Conservation (phyloP, 2,329 filamentous ascomycete genomes). For the Cladosporium oxysporum region DNA sequence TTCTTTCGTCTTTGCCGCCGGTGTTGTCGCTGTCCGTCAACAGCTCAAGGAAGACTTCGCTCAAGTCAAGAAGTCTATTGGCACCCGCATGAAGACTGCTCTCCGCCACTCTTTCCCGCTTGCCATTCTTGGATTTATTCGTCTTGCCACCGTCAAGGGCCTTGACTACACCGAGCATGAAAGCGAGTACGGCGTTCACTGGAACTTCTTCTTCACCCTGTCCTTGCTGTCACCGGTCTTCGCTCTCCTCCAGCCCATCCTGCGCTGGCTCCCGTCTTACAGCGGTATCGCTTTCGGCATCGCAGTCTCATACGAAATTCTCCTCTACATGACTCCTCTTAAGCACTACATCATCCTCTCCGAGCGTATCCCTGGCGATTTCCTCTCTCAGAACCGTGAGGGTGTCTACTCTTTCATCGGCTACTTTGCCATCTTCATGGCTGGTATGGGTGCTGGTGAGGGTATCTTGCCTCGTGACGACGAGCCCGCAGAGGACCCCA, state of each 20-base stretch:
- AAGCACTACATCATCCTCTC: slow-evolving; percentile 82
- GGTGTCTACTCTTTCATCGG: slow-evolving; percentile 94
- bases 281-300: slow-evolving; percentile 72
- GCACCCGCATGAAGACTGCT: slow-evolving; percentile 63
- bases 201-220: slow-evolving; percentile 99
- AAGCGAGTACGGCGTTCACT: slow-evolving; percentile 95
- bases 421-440: slow-evolving; percentile 92
- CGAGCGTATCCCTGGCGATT: slow-evolving; percentile 63
- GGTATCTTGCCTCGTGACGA: slow-evolving; percentile 66
- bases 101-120: slow-evolving; percentile 81
- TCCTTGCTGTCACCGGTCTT: slow-evolving; percentile 86
- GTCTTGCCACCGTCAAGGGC: slow-evolving; percentile 87
- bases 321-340: slow-evolving; percentile 71
- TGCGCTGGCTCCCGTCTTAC: slow-evolving; percentile 73
- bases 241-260: slow-evolving; percentile 74
- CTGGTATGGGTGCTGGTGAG: slow-evolving; percentile 81
- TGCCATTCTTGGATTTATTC: slow-evolving; percentile 73
- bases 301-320: slow-evolving; percentile 69
- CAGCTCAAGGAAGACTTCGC: slow-evolving; percentile 63
- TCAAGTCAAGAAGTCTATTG: slow-evolving; percentile 50
- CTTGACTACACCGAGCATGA: slow-evolving; percentile 97
- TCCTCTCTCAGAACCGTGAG: slow-evolving; percentile 89
- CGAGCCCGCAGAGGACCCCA: slow-evolving; percentile 26
- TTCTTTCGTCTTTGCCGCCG: slow-evolving; percentile 93
- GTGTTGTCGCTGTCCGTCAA: slow-evolving; percentile 83